Evolutionary conservation across 345 rosid species (phyloP).

Genomic region (Alliaria petiolata): DNA sequence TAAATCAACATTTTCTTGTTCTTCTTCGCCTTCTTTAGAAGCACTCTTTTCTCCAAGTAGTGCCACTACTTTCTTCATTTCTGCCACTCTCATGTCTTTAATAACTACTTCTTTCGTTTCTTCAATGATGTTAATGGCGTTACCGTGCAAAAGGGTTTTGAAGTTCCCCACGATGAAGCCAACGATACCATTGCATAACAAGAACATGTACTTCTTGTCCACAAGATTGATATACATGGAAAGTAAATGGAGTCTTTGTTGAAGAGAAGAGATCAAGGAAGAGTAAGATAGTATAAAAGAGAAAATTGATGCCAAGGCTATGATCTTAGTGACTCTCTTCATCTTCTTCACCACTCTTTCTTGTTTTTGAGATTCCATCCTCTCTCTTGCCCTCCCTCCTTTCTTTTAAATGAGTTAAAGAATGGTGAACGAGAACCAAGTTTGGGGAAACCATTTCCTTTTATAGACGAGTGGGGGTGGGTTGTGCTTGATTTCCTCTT

Average conservation of each 20-base stretch:
- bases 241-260: constrained; percentile 23
- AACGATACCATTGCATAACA: constrained; percentile 68
- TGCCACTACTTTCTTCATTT: constrained; percentile 13
- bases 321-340: constrained; percentile 29
- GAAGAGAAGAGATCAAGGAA: constrained; percentile 28
- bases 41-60: constrained; percentile 20
- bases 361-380: constrained; percentile 15
- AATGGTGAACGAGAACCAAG: no score
- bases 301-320: constrained; percentile 37
- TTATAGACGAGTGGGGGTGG: no score
- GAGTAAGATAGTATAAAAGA: constrained; percentile 37
- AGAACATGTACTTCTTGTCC: constrained; percentile 62
- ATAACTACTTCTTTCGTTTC: background rate
- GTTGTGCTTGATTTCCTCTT: no score
- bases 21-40: constrained; percentile 1
- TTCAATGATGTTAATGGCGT: background rate
- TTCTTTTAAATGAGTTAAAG: no score
- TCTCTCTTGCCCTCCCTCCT: constrained; percentile 8
- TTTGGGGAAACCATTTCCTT: no score
- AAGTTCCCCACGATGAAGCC: constrained; percentile 35
- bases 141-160: constrained; percentile 5
- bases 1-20: background rate
- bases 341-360: constrained; percentile 21
- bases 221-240: constrained; percentile 28
- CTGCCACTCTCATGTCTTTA: background rate